Base-by-base conservation (phyloP, 108 stramenopile species). In the Nannochloropsis oceanica region DNA sequence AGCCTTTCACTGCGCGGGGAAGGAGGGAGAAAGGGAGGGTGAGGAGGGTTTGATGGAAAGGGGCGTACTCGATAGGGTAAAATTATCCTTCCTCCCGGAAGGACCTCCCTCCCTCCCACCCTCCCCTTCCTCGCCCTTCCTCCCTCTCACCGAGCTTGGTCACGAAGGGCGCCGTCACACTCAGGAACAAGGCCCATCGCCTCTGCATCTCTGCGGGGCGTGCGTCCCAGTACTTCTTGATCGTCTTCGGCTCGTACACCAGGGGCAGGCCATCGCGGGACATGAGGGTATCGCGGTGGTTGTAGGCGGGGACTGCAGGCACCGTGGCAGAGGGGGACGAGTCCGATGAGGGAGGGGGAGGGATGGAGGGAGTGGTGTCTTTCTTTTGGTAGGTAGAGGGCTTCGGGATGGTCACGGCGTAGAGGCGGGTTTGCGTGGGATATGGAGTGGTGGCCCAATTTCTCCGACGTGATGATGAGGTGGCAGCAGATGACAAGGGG, bases 201-300 rank as follows among this genome's bases (percentile, higher is more conserved):
- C 92, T 83, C 85, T 95, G 93, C 86, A 96, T 84, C 25, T 94
- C 96, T 18, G 94, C 94, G 10, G 93, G 91, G 86, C 96, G 95
- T 82, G 92, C 94, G 84, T 85, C 92, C 97, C 97, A 97, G 82
- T 96, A 97, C 43, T 84, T 25, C 85, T 95, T 92, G 89, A 97
- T 96, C 9, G 93, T 83, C 79, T 95, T 95, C 73, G 93, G 94
- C 83, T 96, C 95, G 85, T 97, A 97, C 10, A 93, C 91, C 59
- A 95, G 91, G 22, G 97, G 97, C 12, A 97, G 87, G 11, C 96
- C 97, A n/a, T 95, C 94, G 44, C 92, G 91, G 82, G 95, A 95
- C 50, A 84, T 88, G 27, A 84, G 80, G 12, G 84, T 83, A 27
- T 87, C 87, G n/a, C 87, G 83, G 80, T 87, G 84, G 80, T 83